These are phyloP conservation scores for Fusarium buharicum DNA, from an alignment of 2,329 filamentous ascomycete genomes.

Conservation along the genomic window DNA sequence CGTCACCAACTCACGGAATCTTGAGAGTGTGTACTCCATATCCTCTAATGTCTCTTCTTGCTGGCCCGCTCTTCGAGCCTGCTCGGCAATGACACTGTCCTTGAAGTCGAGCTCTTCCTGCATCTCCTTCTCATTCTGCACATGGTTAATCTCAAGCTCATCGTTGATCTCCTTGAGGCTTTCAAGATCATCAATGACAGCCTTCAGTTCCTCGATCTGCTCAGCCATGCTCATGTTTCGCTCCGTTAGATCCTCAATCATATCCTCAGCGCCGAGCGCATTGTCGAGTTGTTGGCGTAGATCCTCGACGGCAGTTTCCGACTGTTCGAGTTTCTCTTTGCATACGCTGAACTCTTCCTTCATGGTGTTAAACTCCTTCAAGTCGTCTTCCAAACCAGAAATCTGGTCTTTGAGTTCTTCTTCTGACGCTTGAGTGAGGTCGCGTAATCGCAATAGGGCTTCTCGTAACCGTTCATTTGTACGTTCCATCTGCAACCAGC, in stretches of 20 bases:
- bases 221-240: slow-evolving; percentile 86
- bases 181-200: slow-evolving; percentile 86
- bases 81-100: slow-evolving; percentile 85
- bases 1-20: slow-evolving; percentile 89
- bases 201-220: slow-evolving; percentile 83
- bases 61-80: slow-evolving; percentile 75
- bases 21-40: slow-evolving; percentile 86
- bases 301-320: slow-evolving; percentile 82
- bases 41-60: slow-evolving; percentile 86
- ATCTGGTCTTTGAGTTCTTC: slow-evolving; percentile 80
- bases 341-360: slow-evolving; percentile 76
- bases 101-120: slow-evolving; percentile 93
- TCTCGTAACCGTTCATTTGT: slow-evolving; percentile 89
- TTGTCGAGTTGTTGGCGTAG: slow-evolving; percentile 91
- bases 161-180: slow-evolving; percentile 92
- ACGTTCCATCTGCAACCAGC: slow-evolving; percentile 91
- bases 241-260: slow-evolving; percentile 91
- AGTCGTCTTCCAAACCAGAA: slow-evolving; percentile 75
- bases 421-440: slow-evolving; percentile 88
- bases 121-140: slow-evolving; percentile 92
- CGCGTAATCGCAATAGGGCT: slow-evolving; percentile 83
- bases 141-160: slow-evolving; percentile 91
- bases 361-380: slow-evolving; percentile 72
- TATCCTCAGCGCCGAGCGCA: slow-evolving; percentile 87
- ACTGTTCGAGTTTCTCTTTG: slow-evolving; percentile 77